Evolutionary conservation across 345 rosid species (phyloP).

Genomic region (Citrus trifoliata): DNA sequence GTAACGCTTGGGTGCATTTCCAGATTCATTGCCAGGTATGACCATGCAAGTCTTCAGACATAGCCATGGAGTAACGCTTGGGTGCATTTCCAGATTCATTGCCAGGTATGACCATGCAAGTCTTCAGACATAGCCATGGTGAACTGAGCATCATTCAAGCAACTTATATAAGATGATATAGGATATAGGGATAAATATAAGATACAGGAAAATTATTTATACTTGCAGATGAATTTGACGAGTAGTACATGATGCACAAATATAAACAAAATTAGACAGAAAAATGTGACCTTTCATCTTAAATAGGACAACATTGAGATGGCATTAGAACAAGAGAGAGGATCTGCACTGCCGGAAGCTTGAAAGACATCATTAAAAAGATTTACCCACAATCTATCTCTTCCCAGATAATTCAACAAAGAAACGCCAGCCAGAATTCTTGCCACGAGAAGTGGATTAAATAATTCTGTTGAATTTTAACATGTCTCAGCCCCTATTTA

Average conservation of each 20-base stretch:
- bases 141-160: slow-evolving; percentile 38
- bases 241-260: neutral
- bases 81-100: slow-evolving; percentile 61
- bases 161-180: neutral
- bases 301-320: neutral
- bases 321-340: neutral
- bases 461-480: neutral
- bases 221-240: neutral
- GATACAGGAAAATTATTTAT: neutral
- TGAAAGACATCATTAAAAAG: neutral
- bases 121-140: slow-evolving; percentile 75
- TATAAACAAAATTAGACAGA: neutral
- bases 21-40: slow-evolving; percentile 61
- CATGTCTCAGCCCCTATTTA: neutral
- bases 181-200: neutral
- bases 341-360: neutral
- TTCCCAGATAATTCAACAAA: neutral
- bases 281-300: neutral
- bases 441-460: neutral
- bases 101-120: slow-evolving; percentile 54
- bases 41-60: slow-evolving; percentile 67
- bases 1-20: slow-evolving; percentile 54
- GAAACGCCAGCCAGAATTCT: neutral
- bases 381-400: neutral
- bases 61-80: slow-evolving; percentile 59